Conservation (phyloP, 768 basidiomycete species). For the Tephrocybe rancida region DNA sequence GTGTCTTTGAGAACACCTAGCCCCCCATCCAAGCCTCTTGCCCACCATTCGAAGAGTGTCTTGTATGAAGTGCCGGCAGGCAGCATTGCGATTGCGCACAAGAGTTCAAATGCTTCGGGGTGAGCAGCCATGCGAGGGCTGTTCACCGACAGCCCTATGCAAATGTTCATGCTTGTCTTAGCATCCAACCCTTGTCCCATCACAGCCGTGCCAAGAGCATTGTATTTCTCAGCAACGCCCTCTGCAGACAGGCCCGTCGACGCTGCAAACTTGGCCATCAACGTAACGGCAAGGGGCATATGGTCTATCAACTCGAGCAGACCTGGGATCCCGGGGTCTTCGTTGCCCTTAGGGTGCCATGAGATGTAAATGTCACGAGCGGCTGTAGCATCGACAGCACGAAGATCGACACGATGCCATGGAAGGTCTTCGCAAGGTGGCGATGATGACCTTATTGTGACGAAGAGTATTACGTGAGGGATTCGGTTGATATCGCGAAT, state of each 20-base stretch:
- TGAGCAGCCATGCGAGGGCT: slow-evolving; percentile 4
- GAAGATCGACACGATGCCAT: too few relatives aligned
- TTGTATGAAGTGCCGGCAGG: slow-evolving; percentile 20
- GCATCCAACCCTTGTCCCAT: neutral
- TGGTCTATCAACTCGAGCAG: too few relatives aligned
- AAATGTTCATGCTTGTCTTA: slow-evolving; percentile 10
- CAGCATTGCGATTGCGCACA: slow-evolving; percentile 23
- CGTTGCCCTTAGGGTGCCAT: slow-evolving; percentile 16
- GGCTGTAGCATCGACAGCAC: too few relatives aligned
- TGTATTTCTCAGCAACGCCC: neutral
- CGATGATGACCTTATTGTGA: too few relatives aligned
- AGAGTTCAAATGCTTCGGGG: slow-evolving; percentile 8
- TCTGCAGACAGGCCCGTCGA: neutral
- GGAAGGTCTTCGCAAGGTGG: too few relatives aligned
- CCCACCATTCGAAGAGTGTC: too few relatives aligned
- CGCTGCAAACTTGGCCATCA: slow-evolving; percentile 29
- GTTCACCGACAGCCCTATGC: slow-evolving; percentile 10
- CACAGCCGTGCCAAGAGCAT: too few relatives aligned
- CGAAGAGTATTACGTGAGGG: too few relatives aligned
- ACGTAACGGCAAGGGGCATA: slow-evolving; percentile 27
- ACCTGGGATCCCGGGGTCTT: slow-evolving; percentile 23
- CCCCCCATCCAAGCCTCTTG: neutral
- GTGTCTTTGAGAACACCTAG: neutral
- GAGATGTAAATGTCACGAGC: too few relatives aligned
- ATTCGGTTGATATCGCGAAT: neutral